A percentile compares a stretch with the other conserved stretches of the same genome.
Evolutionary conservation across 2,329 filamentous ascomycete genomes (phyloP).

Genomic region (Fusarium anthophilum): DNA sequence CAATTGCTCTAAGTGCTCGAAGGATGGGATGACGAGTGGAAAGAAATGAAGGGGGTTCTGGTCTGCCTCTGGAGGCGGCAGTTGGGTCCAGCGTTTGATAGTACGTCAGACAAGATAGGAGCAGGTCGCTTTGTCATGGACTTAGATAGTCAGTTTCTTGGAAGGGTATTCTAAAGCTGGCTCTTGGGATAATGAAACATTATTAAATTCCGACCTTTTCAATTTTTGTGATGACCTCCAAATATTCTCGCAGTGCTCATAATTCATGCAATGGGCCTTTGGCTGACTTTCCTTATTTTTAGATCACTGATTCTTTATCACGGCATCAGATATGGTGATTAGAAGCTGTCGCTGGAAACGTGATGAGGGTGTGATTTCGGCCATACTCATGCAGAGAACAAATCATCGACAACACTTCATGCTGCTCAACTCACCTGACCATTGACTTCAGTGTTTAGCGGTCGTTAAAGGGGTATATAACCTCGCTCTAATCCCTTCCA

Average conservation of each 20-base stretch:
- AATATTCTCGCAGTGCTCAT: too few species aligned
- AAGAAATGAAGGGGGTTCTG: background rate
- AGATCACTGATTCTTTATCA: rapidly evolving
- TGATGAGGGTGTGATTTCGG: rapidly evolving
- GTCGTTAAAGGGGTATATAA: rapidly evolving
- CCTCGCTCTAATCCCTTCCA: rapidly evolving
- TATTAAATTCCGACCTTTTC: rapidly evolving
- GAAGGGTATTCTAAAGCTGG: too few species aligned
- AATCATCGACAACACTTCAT: rapidly evolving
- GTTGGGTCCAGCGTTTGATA: background rate
- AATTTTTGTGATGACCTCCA: rapidly evolving
- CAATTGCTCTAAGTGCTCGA: rapidly evolving
- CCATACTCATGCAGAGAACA: background rate
- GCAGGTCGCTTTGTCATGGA: too few species aligned
- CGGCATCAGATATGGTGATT: rapidly evolving
- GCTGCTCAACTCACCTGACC: rapidly evolving
- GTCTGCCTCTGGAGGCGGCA: background rate
- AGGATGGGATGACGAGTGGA: background rate
- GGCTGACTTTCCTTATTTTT: rapidly evolving
- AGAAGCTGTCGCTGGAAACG: rapidly evolving
- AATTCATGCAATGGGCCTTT: background rate
- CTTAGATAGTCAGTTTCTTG: background rate
- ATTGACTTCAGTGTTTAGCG: too few species aligned
- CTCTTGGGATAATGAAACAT: rapidly evolving
- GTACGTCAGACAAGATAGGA: background rate